A percentile compares a stretch with the other conserved stretches of the same genome.
Evolutionary conservation across 2,329 filamentous ascomycete species (phyloP).

Genomic region (Scytalidium sp.): DNA sequence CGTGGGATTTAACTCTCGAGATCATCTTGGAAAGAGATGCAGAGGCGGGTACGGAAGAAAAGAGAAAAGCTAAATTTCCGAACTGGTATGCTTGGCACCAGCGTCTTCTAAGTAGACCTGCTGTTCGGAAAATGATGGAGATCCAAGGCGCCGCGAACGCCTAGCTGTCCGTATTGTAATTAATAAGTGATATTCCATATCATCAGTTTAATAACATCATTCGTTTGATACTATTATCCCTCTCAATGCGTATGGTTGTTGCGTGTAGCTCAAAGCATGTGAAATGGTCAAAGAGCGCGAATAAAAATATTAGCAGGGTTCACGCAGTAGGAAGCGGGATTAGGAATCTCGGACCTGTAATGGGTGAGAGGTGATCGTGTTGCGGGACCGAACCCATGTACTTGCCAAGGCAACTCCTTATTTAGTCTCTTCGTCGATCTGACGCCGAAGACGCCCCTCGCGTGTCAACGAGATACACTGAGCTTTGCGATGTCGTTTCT

Average conservation of each 20-base stretch:
- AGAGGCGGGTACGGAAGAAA: background rate
- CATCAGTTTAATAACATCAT: no score
- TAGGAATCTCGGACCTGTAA: background rate
- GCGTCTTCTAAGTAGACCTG: slow-evolving; percentile 9
- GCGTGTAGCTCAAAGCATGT: no score
- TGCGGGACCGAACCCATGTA: background rate
- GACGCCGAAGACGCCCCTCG: background rate
- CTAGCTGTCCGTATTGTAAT: no score
- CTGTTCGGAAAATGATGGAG: slow-evolving; percentile 12
- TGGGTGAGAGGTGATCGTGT: background rate
- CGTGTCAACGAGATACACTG: background rate
- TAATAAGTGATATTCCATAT: no score
- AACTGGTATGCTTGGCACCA: slow-evolving; percentile 12
- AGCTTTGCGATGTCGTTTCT: background rate
- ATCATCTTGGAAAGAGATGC: background rate
- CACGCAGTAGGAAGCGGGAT: background rate
- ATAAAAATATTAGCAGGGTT: no score
- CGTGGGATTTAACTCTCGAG: background rate
- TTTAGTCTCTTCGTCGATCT: background rate
- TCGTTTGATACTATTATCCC: no score
- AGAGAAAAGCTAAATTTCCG: background rate
- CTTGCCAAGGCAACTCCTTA: background rate
- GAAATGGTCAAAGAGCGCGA: no score
- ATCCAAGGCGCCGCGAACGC: background rate
- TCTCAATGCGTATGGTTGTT: no score